Conservation (phyloP, 306 rosid species). For the Vicia faba region DNA sequence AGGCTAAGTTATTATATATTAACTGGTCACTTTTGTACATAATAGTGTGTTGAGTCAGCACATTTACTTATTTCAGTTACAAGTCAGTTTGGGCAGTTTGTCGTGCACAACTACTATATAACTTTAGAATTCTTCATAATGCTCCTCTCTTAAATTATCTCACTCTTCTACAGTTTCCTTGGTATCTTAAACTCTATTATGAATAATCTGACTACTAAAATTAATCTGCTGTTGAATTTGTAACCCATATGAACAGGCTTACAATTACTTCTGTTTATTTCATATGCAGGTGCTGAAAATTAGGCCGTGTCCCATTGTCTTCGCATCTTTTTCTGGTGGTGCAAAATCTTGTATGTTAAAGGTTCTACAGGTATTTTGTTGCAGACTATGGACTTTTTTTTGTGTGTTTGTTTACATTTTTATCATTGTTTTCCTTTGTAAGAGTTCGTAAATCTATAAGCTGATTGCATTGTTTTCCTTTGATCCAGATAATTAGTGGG, state of each 20-base stretch:
- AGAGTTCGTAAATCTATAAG: conserved; percentile 16
- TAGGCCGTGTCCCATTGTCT: conserved; percentile 80
- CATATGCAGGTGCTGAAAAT: conserved; percentile 67
- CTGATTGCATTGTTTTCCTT: conserved; percentile 36
- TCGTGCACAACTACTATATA: background rate
- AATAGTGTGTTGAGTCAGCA: background rate
- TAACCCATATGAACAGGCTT: conserved; percentile 16
- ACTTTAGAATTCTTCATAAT: background rate
- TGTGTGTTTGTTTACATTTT: conserved; percentile 1
- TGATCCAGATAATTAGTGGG: conserved; percentile 75
- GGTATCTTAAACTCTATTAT: background rate
- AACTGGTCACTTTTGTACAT: background rate
- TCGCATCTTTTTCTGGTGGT: conserved; percentile 93
- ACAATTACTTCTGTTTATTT: conserved; percentile 26
- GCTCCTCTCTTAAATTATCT: background rate
- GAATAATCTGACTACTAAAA: conserved; percentile 1
- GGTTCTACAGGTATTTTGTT: conserved; percentile 79
- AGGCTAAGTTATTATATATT: background rate
- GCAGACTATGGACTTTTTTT: background rate
- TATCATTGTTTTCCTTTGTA: conserved; percentile 4
- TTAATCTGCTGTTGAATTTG: conserved; percentile 7
- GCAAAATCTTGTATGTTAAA: conserved; percentile 82
- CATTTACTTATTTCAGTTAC: background rate
- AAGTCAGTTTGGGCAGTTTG: background rate
- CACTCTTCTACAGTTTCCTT: background rate